phyloP scores from a whole-genome alignment of 2,329 filamentous ascomycete genomes.

The Talaromyces verruculosus region DNA sequence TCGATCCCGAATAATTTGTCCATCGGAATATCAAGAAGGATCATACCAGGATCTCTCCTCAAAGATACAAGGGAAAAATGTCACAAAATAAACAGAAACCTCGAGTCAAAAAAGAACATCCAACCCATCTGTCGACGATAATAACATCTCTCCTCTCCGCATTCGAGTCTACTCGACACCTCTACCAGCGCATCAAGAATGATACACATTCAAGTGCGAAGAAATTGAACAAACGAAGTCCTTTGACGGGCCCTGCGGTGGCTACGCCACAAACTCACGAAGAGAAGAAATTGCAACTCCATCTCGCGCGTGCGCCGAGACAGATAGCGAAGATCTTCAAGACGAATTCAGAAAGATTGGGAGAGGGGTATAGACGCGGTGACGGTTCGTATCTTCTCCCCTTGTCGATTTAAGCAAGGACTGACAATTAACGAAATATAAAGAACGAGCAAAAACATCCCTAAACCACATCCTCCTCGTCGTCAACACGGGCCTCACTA shows the following conservation, averaged over 20 bases:
- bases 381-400: conserved; percentile 14
- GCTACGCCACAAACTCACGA: neutral
- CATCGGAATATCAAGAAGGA: too few relatives aligned
- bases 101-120: neutral
- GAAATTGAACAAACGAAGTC: conserved; percentile 12
- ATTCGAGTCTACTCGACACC: conserved; percentile 14
- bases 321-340: conserved; percentile 11
- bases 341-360: conserved; percentile 12
- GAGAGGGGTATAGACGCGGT: conserved; percentile 16
- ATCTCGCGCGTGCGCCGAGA: conserved; percentile 3
- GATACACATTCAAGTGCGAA: conserved; percentile 28
- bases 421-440: neutral
- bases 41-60: neutral
- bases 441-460: conserved; percentile 16
- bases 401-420: neutral
- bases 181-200: conserved; percentile 13
- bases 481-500: conserved; percentile 17
- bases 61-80: neutral
- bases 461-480: conserved; percentile 17
- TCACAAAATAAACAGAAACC: neutral
- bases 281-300: neutral
- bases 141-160: conserved; percentile 12
- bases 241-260: neutral
- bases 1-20: too few relatives aligned
- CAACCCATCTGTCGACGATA: conserved; percentile 5